These are phyloP conservation scores for Ceriops decandra DNA, from an alignment of 345 rosid genomes.

Conservation along the genomic window DNA sequence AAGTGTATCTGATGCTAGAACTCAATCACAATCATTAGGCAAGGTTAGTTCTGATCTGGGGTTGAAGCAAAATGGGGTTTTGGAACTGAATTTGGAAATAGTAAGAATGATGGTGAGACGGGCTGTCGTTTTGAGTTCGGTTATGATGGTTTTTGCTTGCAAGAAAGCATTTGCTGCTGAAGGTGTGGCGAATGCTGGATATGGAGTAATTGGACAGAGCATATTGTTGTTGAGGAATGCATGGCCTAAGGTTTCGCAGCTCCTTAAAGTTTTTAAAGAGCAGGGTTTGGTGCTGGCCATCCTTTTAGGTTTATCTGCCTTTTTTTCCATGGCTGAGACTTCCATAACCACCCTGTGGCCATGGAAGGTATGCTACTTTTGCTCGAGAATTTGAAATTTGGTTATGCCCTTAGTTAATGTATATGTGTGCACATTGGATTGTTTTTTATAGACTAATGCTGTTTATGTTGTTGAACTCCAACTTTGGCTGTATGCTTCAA, in stretches of 20 bases:
- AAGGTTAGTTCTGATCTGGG: constrained; percentile 26
- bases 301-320: constrained; percentile 74
- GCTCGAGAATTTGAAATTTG: neutral
- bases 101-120: constrained; percentile 43
- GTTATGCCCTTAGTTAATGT: neutral
- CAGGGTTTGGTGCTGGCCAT: constrained; percentile 74
- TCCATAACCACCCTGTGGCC: constrained; percentile 92
- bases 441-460: no score
- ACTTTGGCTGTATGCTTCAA: no score
- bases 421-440: neutral
- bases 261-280: constrained; percentile 66
- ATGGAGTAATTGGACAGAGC: constrained; percentile 65
- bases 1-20: constrained; percentile 23
- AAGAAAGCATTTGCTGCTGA: constrained; percentile 62
- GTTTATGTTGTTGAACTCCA: neutral
- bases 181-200: constrained; percentile 59
- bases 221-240: constrained; percentile 54
- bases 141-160: constrained; percentile 48
- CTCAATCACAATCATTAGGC: constrained; percentile 21
- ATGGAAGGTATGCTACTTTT: constrained; percentile 64
- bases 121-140: constrained; percentile 57
- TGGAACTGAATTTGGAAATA: constrained; percentile 29
- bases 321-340: constrained; percentile 96
- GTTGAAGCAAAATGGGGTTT: constrained; percentile 12
- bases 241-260: constrained; percentile 69